These are phyloP conservation scores for Berberis thunbergii DNA, from an alignment of 164 flowering plant species.

Conservation along the genomic window DNA sequence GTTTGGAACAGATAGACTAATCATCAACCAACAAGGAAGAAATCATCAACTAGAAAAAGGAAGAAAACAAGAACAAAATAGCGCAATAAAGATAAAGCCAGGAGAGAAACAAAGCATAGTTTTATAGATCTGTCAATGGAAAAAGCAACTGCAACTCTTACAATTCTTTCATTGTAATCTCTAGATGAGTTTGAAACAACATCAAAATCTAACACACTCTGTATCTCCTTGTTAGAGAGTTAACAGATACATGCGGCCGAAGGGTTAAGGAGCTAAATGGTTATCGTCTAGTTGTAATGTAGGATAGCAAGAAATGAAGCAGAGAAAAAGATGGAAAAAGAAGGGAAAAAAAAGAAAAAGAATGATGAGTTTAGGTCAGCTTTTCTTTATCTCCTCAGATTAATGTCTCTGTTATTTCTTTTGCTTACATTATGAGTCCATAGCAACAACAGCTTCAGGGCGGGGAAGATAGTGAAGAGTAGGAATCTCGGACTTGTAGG, in stretches of 20 bases:
- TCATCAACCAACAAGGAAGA: no score
- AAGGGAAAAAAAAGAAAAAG: neutral
- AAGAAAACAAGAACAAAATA: no score
- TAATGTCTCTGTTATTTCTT: neutral
- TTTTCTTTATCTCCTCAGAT: neutral
- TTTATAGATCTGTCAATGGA: no score
- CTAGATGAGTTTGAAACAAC: no score
- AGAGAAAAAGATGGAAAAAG: neutral
- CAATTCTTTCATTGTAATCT: neutral
- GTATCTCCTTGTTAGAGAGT: neutral
- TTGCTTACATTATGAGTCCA: conserved; percentile 29
- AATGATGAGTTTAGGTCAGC: neutral
- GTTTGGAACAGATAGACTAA: no score
- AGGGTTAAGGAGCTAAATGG: neutral
- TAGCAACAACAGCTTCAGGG: conserved; percentile 50
- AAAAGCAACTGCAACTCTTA: neutral
- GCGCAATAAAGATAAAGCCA: no score
- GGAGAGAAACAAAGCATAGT: no score
- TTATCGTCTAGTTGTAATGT: neutral
- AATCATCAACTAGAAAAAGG: no score
- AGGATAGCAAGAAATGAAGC: neutral
- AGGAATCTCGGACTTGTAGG: conserved; percentile 31
- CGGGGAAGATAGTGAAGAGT: conserved; percentile 35
- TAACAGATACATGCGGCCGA: neutral
- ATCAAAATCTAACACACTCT: no score